phyloP scores from a whole-genome alignment of 805 yeast genomes.

The Blastobotrys mokoenaii region DNA sequence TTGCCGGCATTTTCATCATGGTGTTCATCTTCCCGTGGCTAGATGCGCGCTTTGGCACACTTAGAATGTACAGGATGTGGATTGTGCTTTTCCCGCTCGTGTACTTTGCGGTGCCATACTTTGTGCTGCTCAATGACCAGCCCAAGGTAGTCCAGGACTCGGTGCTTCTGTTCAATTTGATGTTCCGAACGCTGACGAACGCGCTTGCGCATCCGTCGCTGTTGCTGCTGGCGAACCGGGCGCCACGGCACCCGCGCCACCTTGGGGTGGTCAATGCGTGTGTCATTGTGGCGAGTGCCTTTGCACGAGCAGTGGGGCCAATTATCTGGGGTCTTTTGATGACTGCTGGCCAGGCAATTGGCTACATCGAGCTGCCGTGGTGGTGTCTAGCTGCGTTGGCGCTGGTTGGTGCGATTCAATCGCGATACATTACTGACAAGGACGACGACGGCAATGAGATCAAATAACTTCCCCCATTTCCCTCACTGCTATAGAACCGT shows the following conservation, averaged over 20 bases:
- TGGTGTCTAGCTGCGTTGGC: slow-evolving; percentile 15
- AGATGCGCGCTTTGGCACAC: slow-evolving; percentile 40
- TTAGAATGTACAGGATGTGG: slow-evolving; percentile 36
- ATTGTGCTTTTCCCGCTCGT: slow-evolving; percentile 37
- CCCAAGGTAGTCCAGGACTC: slow-evolving; percentile 10
- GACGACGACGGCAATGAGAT: slow-evolving; percentile 11
- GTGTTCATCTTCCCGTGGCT: slow-evolving; percentile 43
- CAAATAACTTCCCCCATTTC: too few relatives aligned
- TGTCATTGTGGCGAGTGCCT: slow-evolving; percentile 43
- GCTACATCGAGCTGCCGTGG: slow-evolving; percentile 20
- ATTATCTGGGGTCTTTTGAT: slow-evolving; percentile 44
- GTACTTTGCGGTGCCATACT: slow-evolving; percentile 40
- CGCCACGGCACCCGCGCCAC: slow-evolving; percentile 44
- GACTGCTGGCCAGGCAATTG: slow-evolving; percentile 28
- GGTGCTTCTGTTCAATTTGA: slow-evolving; percentile 20
- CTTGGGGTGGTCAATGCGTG: slow-evolving; percentile 51
- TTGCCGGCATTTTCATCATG: slow-evolving; percentile 43
- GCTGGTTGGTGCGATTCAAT: slow-evolving; percentile 12
- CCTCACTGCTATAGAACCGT: too few relatives aligned
- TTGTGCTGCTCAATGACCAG: slow-evolving; percentile 33
- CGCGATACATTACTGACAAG: slow-evolving; percentile 23
- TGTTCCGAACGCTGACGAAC: slow-evolving; percentile 33
- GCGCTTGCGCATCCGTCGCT: slow-evolving; percentile 47
- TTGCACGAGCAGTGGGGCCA: slow-evolving; percentile 53
- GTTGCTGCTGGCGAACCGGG: slow-evolving; percentile 45